These are phyloP conservation scores for Cercospora nicotianae DNA, from an alignment of 2,329 filamentous ascomycete genomes.

Conservation along the genomic window DNA sequence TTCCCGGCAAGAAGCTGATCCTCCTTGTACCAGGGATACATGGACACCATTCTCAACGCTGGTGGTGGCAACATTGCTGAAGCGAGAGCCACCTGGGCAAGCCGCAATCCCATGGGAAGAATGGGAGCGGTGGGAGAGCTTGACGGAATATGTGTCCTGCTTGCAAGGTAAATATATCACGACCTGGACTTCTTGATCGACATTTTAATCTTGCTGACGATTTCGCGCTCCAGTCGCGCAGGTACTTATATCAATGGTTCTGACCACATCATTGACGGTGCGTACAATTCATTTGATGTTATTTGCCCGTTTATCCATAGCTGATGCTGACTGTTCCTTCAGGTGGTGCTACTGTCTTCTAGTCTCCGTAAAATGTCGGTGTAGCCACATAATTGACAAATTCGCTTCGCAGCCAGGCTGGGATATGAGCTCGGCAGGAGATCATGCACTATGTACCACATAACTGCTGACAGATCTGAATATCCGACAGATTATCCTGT, in stretches of 20 bases:
- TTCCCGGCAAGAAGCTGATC: constrained; percentile 49
- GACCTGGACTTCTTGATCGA: neutral
- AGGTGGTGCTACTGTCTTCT: constrained; percentile 36
- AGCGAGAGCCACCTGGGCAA: constrained; percentile 38
- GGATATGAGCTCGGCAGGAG: neutral
- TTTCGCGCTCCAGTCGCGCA: constrained; percentile 32
- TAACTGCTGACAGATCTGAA: neutral
- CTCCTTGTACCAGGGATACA: constrained; percentile 69
- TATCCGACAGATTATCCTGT: constrained; percentile 26
- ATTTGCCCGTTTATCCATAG: neutral
- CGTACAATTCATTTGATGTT: neutral
- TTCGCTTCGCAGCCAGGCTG: neutral
- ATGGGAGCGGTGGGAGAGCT: constrained; percentile 43
- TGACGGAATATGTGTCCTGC: constrained; percentile 41
- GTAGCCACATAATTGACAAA: neutral
- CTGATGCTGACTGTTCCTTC: neutral
- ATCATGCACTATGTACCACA: neutral
- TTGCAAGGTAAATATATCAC: constrained; percentile 17
- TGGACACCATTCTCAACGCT: constrained; percentile 71
- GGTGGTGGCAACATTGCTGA: constrained; percentile 39
- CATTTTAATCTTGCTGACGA: neutral
- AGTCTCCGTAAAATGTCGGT: neutral
- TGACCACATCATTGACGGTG: constrained; percentile 41
- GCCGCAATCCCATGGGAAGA: constrained; percentile 42
- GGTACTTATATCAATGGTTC: constrained; percentile 42